A percentile compares a stretch with the other conserved stretches of the same genome.
Conservation (phyloP, 257 asterid species). For the Solanum phureja region DNA sequence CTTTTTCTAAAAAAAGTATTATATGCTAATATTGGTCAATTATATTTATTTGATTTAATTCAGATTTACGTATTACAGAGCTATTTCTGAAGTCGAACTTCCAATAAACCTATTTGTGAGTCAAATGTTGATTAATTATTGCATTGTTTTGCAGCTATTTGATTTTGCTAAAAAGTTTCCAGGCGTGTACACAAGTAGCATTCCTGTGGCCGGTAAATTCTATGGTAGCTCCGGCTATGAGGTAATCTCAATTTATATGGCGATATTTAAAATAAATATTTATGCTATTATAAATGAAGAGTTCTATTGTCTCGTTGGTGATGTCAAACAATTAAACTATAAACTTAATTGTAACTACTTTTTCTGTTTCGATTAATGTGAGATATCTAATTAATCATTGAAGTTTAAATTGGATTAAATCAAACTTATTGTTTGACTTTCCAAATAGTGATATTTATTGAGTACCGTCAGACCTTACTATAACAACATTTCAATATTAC, state of each 20-base stretch:
- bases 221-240: slow-evolving; percentile 45
- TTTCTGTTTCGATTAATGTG: not conserved
- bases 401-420: not conserved
- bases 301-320: not conserved
- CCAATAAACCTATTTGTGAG: too few relatives aligned
- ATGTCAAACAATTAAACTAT: not conserved
- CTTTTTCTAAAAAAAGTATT: not conserved
- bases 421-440: not conserved
- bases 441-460: not conserved
- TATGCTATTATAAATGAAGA: not conserved
- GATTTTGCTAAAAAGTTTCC: slow-evolving; percentile 31
- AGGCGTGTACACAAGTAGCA: slow-evolving; percentile 39
- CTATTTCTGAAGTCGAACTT: rapidly evolving
- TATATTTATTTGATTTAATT: not conserved
- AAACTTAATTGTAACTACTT: not conserved
- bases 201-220: slow-evolving; percentile 24
- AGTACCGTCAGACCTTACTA: not conserved
- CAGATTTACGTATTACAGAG: not conserved
- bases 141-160: slow-evolving; percentile 24
- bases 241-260: slow-evolving; percentile 8
- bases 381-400: not conserved
- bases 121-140: not conserved
- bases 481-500: not conserved
- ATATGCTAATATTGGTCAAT: not conserved
- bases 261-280: not conserved